Base-by-base conservation (phyloP, 78 protist species). In the Dictyostelium capitatum region DNA sequence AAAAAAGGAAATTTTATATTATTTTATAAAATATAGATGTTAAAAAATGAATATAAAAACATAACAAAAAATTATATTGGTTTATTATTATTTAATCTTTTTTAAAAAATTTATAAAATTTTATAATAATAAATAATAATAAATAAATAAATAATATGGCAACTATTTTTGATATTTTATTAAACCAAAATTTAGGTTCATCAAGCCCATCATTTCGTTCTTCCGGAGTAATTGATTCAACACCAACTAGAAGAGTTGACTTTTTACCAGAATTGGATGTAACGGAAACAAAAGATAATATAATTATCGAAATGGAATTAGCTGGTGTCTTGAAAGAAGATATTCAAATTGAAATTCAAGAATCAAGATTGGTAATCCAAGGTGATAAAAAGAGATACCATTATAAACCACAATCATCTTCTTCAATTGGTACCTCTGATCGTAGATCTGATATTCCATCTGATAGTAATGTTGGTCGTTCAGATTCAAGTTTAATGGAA, bases 361-460 rank as follows among this genome's bases (percentile, higher is more conserved):
- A 74, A 23, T 32, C 41, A 2, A 37, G 47, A n/a, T 46, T 74
- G 28, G n/a, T 74, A 8, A 74, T 74, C 6, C 43, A 25, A 7
- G 80, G 53, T 47, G 80, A 74, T n/a, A 74, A 74, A 19, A 74
- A 74, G 70, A 62, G 32, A 62, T 62, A 62, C 1, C 43, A 30
- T 4, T 62, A 62, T 62, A 62, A 32, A 62, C 70, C 70, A 10
- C 23, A 62, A 11, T 17, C 23, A 3, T 62, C 70, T 25, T 62
- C 20, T 30, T 62, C 70, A 23, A 62, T 11, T 4, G 41, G n/a
- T 4, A 37, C 6, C 2, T 37, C 43, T 37, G 1, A 37, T 37
- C 43, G 43, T 37, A 37, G 43, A n/a, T 23, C 69, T 23, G 69
- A 59, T 23, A 4, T 8, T 19, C 11, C 32, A n/a, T 7, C 32